Conservation (phyloP, 352 stramenopile species). For the Pythium periplocum region DNA sequence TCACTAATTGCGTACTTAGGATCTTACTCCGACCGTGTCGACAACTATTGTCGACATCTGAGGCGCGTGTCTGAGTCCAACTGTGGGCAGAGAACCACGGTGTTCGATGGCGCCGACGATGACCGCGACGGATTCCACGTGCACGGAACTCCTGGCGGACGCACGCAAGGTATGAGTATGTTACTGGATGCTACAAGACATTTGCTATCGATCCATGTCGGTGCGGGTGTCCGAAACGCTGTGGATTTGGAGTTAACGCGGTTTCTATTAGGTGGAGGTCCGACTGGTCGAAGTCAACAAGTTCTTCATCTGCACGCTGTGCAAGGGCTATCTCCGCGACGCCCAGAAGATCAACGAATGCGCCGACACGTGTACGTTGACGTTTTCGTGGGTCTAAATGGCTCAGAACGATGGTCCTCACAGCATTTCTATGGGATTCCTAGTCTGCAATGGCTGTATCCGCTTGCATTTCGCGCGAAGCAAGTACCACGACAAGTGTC, state of each 20-base stretch:
- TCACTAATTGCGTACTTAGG: too few relatives aligned
- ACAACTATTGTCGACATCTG: too few relatives aligned
- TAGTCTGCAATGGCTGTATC: conserved; percentile 69
- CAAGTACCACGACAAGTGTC: conserved; percentile 28
- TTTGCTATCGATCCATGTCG: not conserved
- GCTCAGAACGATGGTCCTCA: not conserved
- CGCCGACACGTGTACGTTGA: conserved; percentile 61
- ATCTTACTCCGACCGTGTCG: too few relatives aligned
- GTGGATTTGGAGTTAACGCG: not conserved
- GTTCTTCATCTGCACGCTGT: conserved; percentile 62
- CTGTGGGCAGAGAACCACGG: too few relatives aligned
- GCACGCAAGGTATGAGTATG: conserved; percentile 5
- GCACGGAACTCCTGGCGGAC: conserved; percentile 4
- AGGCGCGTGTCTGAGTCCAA: too few relatives aligned
- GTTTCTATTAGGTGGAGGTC: conserved; percentile 31
- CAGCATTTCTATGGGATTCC: not conserved
- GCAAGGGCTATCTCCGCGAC: conserved; percentile 61
- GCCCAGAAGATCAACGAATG: conserved; percentile 77
- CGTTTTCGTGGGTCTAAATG: not conserved
- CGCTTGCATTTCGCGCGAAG: conserved; percentile 33
- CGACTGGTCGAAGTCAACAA: conserved; percentile 40
- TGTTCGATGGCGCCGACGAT: conserved; percentile 8
- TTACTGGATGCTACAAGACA: too few relatives aligned
- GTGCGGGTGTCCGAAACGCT: not conserved
- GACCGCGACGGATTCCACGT: not conserved